Evolutionary conservation across 352 stramenopile species (phyloP).

Genomic region (Phytopythium cucurbitacearum): DNA sequence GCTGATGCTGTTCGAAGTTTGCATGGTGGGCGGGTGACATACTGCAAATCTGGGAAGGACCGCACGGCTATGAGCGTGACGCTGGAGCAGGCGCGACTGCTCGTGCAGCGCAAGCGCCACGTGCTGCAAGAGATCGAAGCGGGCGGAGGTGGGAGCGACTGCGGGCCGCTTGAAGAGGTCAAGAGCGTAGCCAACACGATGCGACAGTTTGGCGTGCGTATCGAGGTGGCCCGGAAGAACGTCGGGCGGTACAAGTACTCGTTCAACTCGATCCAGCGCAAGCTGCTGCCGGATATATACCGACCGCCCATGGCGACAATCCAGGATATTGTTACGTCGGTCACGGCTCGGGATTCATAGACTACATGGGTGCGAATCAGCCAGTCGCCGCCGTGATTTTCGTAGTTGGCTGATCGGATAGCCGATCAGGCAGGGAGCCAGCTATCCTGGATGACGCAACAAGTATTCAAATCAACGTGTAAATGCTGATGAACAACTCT

Average conservation of each 20-base stretch:
- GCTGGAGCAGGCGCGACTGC: constrained; percentile 91
- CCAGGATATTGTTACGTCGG: constrained; percentile 90
- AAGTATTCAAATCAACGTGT: no score
- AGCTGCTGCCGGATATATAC: constrained; percentile 93
- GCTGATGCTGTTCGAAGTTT: constrained; percentile 87
- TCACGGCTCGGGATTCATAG: constrained; percentile 85
- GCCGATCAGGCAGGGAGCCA: no score
- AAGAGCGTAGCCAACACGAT: constrained; percentile 85
- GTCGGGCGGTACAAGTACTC: constrained; percentile 95
- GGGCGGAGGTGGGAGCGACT: constrained; percentile 28
- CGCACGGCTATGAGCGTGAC: constrained; percentile 97
- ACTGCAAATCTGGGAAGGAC: constrained; percentile 98
- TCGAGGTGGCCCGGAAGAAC: constrained; percentile 97
- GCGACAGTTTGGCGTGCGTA: constrained; percentile 89
- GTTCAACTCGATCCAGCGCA: constrained; percentile 96
- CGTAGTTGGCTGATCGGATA: no score
- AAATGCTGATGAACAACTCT: no score
- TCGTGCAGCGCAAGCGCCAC: constrained; percentile 70
- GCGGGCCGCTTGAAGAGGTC: constrained; percentile 65
- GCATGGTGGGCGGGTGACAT: constrained; percentile 91
- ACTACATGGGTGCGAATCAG: no score
- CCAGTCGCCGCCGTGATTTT: no score
- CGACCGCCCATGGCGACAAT: constrained; percentile 86
- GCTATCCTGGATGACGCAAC: no score
- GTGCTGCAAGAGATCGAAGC: constrained; percentile 71